phyloP scores from a whole-genome alignment of 2,329 filamentous ascomycete genomes.

The Tolypocladium ovalisporum region DNA sequence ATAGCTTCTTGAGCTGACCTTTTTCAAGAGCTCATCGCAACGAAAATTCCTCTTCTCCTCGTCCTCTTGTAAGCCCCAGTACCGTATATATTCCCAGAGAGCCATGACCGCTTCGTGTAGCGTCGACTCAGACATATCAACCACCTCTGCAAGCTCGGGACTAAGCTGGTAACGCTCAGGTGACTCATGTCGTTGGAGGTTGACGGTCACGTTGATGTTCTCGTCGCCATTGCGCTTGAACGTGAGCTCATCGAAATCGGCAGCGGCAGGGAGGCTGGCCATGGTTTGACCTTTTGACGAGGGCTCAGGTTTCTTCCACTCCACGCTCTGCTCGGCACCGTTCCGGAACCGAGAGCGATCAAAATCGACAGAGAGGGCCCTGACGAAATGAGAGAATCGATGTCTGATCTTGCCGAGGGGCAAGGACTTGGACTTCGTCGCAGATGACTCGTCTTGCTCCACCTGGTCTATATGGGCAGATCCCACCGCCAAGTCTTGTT shows the following conservation, averaged over 20 bases:
- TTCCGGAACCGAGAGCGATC: slow-evolving; percentile 50
- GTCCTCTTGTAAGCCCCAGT: slow-evolving; percentile 79
- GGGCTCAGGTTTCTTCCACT: slow-evolving; percentile 77
- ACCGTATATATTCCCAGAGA: slow-evolving; percentile 89
- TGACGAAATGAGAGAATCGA: slow-evolving; percentile 72
- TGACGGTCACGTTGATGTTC: slow-evolving; percentile 84
- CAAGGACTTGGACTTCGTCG: slow-evolving; percentile 21
- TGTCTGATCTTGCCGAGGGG: slow-evolving; percentile 31
- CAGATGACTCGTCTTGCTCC: slow-evolving; percentile 13
- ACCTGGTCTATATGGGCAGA: slow-evolving; percentile 13
- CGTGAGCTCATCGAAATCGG: slow-evolving; percentile 81
- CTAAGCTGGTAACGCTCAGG: slow-evolving; percentile 78
- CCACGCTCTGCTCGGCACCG: slow-evolving; percentile 49
- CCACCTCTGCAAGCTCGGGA: slow-evolving; percentile 66
- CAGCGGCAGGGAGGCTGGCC: slow-evolving; percentile 38
- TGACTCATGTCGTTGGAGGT: slow-evolving; percentile 71
- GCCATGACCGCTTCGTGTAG: slow-evolving; percentile 81
- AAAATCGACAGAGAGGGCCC: slow-evolving; percentile 64
- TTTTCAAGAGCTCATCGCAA: slow-evolving; percentile 73
- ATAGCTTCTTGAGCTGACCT: slow-evolving; percentile 37
- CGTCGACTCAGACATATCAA: slow-evolving; percentile 81
- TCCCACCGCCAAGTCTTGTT: slow-evolving; percentile 33
- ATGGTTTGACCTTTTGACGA: slow-evolving; percentile 36
- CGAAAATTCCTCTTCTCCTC: slow-evolving; percentile 89
- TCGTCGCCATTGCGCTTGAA: slow-evolving; percentile 91